phyloP scores from a whole-genome alignment of 2,329 filamentous ascomycete species.

The Paecilomyces niveus region DNA sequence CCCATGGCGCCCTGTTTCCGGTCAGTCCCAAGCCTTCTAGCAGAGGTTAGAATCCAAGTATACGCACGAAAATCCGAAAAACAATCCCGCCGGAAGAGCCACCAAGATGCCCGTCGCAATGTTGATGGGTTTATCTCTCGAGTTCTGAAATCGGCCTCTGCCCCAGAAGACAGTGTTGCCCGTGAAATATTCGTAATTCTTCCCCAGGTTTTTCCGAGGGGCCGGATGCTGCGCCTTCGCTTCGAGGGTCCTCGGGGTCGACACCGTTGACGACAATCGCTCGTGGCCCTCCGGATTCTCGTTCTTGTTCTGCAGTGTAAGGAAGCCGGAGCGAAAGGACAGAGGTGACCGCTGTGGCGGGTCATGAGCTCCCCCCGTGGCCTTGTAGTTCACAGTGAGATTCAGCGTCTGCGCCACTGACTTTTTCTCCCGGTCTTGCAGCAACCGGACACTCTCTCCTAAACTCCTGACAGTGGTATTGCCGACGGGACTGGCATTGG shows the following conservation, averaged over 20 bases:
- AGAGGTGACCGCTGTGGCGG: constrained; percentile 64
- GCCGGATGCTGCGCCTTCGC: constrained; percentile 32
- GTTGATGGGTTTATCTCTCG: constrained; percentile 80
- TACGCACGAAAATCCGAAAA: constrained; percentile 70
- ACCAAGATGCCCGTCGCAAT: constrained; percentile 75
- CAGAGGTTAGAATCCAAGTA: constrained; percentile 4
- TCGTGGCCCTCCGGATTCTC: constrained; percentile 56
- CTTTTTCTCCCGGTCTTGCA: constrained; percentile 51
- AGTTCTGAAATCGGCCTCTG: constrained; percentile 81
- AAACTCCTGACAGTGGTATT: constrained; percentile 56
- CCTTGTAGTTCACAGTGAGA: constrained; percentile 53
- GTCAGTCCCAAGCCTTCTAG: constrained; percentile 7
- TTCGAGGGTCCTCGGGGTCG: constrained; percentile 59
- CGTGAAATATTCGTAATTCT: constrained; percentile 86
- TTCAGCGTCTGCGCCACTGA: constrained; percentile 43
- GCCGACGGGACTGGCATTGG: constrained; percentile 65
- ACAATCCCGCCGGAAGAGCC: constrained; percentile 70
- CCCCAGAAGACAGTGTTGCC: constrained; percentile 89
- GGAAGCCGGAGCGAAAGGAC: constrained; percentile 72
- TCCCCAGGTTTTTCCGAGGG: constrained; percentile 46
- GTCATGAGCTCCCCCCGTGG: constrained; percentile 46
- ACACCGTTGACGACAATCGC: constrained; percentile 74
- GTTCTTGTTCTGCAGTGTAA: constrained; percentile 51
- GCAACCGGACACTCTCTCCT: constrained; percentile 70
- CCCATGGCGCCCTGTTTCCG: constrained; percentile 57